phyloP scores from a whole-genome alignment of 2,329 filamentous ascomycete species.

The Penicillium hesseltinei region DNA sequence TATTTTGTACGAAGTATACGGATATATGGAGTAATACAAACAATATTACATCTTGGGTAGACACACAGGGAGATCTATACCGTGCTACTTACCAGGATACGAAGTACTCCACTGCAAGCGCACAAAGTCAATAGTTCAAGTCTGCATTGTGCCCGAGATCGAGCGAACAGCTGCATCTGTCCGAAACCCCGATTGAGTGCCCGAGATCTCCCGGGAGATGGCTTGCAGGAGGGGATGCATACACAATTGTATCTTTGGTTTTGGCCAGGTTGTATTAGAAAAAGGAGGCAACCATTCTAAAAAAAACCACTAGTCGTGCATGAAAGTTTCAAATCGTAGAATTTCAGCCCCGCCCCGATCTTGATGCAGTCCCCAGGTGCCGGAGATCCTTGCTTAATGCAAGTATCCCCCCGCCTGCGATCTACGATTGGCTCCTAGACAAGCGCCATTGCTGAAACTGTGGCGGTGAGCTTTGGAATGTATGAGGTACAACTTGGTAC shows the following conservation, averaged over 20 bases:
- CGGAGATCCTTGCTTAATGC: conserved; percentile 5
- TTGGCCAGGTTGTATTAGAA: background rate
- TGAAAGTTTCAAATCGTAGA: conserved; percentile 1
- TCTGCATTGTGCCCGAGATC: background rate
- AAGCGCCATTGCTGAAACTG: background rate
- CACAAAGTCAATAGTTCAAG: background rate
- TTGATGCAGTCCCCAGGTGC: background rate
- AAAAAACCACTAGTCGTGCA: conserved; percentile 1
- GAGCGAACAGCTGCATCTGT: background rate
- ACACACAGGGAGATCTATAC: background rate
- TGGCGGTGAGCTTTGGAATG: conserved; percentile 5
- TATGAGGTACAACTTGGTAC: background rate
- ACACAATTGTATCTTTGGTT: background rate
- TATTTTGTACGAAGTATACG: background rate
- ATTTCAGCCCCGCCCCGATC: conserved; percentile 2
- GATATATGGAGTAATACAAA: background rate
- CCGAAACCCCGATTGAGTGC: conserved; percentile 1
- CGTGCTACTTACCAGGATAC: background rate
- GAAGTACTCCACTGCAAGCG: background rate
- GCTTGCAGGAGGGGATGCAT: conserved; percentile 4
- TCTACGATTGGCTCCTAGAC: conserved; percentile 2
- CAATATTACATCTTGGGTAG: background rate
- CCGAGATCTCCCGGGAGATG: conserved; percentile 3
- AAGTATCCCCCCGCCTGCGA: background rate
- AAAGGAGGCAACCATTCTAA: background rate